A percentile compares a stretch with the other conserved stretches of the same genome.
phyloP scores from a whole-genome alignment of 2,329 filamentous ascomycete genomes.

The Rhynchosporium graminicola region DNA sequence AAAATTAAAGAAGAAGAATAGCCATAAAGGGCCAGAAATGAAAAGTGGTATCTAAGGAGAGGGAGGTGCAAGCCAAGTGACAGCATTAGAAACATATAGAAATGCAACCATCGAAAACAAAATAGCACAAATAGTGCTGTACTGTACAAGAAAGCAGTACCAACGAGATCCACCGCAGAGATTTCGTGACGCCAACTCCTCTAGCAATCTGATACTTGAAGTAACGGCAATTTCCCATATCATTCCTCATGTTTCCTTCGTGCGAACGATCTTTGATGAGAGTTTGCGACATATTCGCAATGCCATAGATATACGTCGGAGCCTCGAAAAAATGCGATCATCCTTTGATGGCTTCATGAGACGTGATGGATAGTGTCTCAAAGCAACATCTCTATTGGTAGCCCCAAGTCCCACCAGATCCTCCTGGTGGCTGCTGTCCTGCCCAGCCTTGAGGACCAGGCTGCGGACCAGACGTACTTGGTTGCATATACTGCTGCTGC shows the following conservation, averaged over 20 bases:
- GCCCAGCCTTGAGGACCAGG: conserved; percentile 39
- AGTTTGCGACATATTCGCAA: conserved; percentile 19
- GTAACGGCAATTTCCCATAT: conserved; percentile 29
- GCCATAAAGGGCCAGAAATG: conserved; percentile 20
- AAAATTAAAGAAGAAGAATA: conserved; percentile 19
- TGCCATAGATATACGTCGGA: conserved; percentile 25
- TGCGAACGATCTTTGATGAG: not conserved
- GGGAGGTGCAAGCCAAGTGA: conserved; percentile 18
- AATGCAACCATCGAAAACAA: conserved; percentile 14
- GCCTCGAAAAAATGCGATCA: conserved; percentile 27
- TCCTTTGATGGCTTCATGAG: conserved; percentile 25
- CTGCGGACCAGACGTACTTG: conserved; percentile 47
- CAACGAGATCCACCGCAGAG: conserved; percentile 27
- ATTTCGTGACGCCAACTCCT: conserved; percentile 35
- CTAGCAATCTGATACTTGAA: conserved; percentile 33
- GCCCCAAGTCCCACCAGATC: conserved; percentile 36
- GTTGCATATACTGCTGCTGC: conserved; percentile 62
- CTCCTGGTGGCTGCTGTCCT: conserved; percentile 36
- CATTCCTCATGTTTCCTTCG: conserved; percentile 16
- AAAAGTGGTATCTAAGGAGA: conserved; percentile 13
- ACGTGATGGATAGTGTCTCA: conserved; percentile 12
- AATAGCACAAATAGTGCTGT: conserved; percentile 25
- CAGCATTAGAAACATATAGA: conserved; percentile 24
- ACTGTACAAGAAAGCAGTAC: conserved; percentile 36
- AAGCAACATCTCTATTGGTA: conserved; percentile 22